Evolutionary conservation across 2,329 filamentous ascomycete species (phyloP), one percentile per base, ranked within the genome.

Genomic region (Fusarium odoratissimum): DNA sequence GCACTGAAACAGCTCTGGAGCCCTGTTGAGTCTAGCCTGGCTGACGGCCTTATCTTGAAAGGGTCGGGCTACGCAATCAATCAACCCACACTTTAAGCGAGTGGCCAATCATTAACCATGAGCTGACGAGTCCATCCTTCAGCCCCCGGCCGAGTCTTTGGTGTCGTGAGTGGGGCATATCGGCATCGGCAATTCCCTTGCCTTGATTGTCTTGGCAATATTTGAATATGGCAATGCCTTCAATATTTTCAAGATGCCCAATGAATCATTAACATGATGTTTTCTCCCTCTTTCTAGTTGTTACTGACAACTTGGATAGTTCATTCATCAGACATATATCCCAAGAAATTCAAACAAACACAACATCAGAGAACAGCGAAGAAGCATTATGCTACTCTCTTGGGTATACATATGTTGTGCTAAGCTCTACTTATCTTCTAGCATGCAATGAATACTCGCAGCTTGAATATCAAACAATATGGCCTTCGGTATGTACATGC

Each of bases 51-150:
- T 61, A 66, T 56, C 60, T 57, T 44, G 51, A 19, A 45, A 65
- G 62, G 69, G 56, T 37, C 56, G 33, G 38, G 69, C 70, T 69
- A 63, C 75, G 75, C 74, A 76, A 75, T 64, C 72, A 65, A 69
- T 69, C 64, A 64, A 65, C 44, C 72, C 72, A 67, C 57, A 25
- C 59, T 38, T 16, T 21, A 12, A 17, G 31, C 33, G 41, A 31
- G 23, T 23, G 56, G 60, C 76, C 80, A 82, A 82, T 81, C 69
- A 77, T 55, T 42, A 44, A 38, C 55, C 57, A 67, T 48, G 49
- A 79, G 80, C 79, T 82, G 78, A 82, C 80, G 80, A 82, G 79
- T 79, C 77, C 75, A 69, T 67, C 69, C 63, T 66, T 71, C 73
- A 71, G 64, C 66, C 75, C 70, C 70, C 41, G 21, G 54, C 57